Evolutionary conservation across 1,139 yeast genomes (phyloP).

Genomic region (Tardiomyces depauwii): DNA sequence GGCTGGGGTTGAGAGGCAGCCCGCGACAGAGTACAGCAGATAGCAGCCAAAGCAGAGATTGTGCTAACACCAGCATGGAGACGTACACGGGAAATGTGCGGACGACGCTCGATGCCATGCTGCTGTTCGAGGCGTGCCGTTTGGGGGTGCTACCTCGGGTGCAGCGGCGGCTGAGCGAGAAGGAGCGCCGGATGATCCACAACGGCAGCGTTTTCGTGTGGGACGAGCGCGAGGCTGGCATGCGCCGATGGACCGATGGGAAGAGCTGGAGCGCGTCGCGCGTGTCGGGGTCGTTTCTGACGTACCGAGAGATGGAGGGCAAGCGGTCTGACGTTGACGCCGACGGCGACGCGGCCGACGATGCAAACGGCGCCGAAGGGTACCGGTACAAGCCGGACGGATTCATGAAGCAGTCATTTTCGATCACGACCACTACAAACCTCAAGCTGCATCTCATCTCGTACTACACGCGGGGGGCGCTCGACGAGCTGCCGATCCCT

Average conservation of each 20-base stretch:
- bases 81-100: conserved; percentile 52
- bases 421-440: conserved; percentile 37
- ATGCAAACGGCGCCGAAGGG: conserved; percentile 12
- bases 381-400: conserved; percentile 36
- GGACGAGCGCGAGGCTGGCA: conserved; percentile 62
- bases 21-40: too few relatives aligned
- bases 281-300: conserved; percentile 53
- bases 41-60: too few relatives aligned
- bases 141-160: conserved; percentile 44
- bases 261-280: conserved; percentile 59
- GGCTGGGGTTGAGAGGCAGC: too few relatives aligned
- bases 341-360: neutral
- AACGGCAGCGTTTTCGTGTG: conserved; percentile 59
- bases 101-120: conserved; percentile 50
- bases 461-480: conserved; percentile 30
- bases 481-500: conserved; percentile 28
- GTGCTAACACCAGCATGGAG: conserved; percentile 29
- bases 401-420: conserved; percentile 47
- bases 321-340: neutral
- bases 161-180: conserved; percentile 48
- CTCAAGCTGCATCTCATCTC: conserved; percentile 47
- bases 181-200: conserved; percentile 40
- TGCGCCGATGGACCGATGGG: conserved; percentile 74
- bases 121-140: conserved; percentile 54
- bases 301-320: conserved; percentile 47